These are phyloP conservation scores for Xylaria scruposa DNA, from an alignment of 495 filamentous ascomycete species.

Conservation along the genomic window DNA sequence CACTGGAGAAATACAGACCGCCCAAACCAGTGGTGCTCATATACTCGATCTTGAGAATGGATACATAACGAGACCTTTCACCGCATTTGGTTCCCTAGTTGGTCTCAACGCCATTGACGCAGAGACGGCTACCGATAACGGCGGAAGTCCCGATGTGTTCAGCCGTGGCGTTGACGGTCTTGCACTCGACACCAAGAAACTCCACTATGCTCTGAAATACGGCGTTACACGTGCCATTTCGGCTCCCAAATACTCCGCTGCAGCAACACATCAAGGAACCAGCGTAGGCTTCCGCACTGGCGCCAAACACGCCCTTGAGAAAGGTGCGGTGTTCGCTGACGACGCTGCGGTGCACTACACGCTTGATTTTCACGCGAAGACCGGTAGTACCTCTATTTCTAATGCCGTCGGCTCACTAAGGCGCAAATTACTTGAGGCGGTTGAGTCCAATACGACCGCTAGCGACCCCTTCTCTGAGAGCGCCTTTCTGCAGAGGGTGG, in stretches of 20 bases:
- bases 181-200: conserved; percentile 53
- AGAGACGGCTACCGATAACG: conserved; percentile 58
- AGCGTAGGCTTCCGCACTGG: conserved; percentile 55
- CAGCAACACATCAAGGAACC: conserved; percentile 49
- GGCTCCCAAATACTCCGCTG: conserved; percentile 44
- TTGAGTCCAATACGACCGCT: conserved; percentile 35
- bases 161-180: conserved; percentile 56
- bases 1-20: conserved; percentile 41
- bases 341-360: conserved; percentile 57
- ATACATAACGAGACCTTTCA: conserved; percentile 61
- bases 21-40: conserved; percentile 36
- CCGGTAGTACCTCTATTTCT: conserved; percentile 48
- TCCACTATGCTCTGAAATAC: conserved; percentile 48
- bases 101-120: conserved; percentile 64
- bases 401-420: conserved; percentile 48
- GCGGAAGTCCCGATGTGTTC: conserved; percentile 45
- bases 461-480: conserved; percentile 48
- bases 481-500: conserved; percentile 47
- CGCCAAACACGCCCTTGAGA: conserved; percentile 41
- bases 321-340: conserved; percentile 46
- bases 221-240: conserved; percentile 57
- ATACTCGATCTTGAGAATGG: conserved; percentile 60
- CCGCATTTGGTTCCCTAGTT: conserved; percentile 57
- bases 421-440: conserved; percentile 50
- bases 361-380: conserved; percentile 43